Percentiles rank a stretch among this genome's conserved stretches.
These are phyloP conservation scores for Epichloe elymi DNA, from an alignment of 2,329 filamentous ascomycete genomes.

Conservation along the genomic window DNA sequence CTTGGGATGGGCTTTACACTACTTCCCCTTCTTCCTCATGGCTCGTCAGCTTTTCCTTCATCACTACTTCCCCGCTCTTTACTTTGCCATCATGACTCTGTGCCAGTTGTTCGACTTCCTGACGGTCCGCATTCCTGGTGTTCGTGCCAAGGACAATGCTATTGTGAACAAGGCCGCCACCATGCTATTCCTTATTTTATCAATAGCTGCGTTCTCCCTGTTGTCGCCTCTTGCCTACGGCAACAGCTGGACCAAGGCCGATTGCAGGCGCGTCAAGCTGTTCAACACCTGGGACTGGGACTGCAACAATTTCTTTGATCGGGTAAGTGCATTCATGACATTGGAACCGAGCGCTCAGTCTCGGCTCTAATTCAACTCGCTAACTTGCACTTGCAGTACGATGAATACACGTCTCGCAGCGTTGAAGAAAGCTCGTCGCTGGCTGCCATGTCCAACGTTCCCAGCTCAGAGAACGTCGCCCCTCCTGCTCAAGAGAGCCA, in stretches of 20 bases:
- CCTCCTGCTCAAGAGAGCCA: neutral
- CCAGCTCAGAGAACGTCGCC: conserved; percentile 12
- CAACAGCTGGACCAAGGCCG: conserved; percentile 80
- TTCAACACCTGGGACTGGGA: conserved; percentile 93
- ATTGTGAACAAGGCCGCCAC: conserved; percentile 63
- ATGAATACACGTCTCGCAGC: conserved; percentile 7
- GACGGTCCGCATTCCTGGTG: conserved; percentile 55
- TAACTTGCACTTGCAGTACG: conserved; percentile 8
- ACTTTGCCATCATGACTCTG: conserved; percentile 82
- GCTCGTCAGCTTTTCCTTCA: conserved; percentile 95
- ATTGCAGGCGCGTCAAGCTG: conserved; percentile 79
- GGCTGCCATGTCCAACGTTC: conserved; percentile 17
- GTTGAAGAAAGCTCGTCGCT: conserved; percentile 11
- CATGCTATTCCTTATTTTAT: conserved; percentile 59
- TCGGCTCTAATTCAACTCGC: neutral
- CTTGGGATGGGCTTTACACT: conserved; percentile 92
- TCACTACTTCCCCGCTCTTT: conserved; percentile 94
- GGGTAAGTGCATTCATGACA: conserved; percentile 49
- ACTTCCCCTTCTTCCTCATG: conserved; percentile 99
- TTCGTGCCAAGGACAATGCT: conserved; percentile 54
- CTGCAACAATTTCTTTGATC: conserved; percentile 82
- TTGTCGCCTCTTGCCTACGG: conserved; percentile 86
- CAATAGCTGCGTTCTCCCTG: conserved; percentile 65
- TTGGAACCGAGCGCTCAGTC: too few relatives aligned
- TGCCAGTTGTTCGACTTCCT: conserved; percentile 83